These are phyloP conservation scores for Nidula microcarpa DNA, from an alignment of 768 basidiomycete genomes.

Conservation along the genomic window DNA sequence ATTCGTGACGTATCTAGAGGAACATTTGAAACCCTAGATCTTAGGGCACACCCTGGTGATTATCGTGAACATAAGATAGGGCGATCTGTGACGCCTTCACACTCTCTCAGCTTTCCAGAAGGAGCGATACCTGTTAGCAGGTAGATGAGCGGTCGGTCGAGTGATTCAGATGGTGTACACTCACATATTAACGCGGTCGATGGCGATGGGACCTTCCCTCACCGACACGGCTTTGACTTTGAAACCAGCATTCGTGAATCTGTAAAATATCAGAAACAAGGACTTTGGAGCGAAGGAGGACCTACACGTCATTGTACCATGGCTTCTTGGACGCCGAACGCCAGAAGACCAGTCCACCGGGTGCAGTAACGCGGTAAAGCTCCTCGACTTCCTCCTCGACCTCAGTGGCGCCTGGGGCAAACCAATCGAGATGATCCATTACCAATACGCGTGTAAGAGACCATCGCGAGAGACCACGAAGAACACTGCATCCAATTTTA, in stretches of 20 bases:
- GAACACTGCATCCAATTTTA: slow-evolving; percentile 15
- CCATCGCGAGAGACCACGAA: slow-evolving; percentile 25
- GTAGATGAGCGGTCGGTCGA: not conserved
- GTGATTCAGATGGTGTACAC: not conserved
- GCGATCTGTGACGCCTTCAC: not conserved
- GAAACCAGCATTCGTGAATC: slow-evolving; percentile 54
- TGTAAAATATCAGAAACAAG: slow-evolving; percentile 7
- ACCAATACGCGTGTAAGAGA: slow-evolving; percentile 62
- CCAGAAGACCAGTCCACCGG: slow-evolving; percentile 64
- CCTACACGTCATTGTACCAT: slow-evolving; percentile 57
- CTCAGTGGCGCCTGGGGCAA: slow-evolving; percentile 42
- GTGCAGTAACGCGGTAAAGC: slow-evolving; percentile 51
- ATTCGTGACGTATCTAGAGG: slow-evolving; percentile 71
- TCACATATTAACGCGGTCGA: slow-evolving; percentile 73
- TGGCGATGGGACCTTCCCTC: slow-evolving; percentile 45
- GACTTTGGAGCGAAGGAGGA: not conserved
- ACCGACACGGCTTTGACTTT: slow-evolving; percentile 47
- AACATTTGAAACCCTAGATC: slow-evolving; percentile 48
- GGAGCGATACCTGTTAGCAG: slow-evolving; percentile 26
- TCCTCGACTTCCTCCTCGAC: slow-evolving; percentile 52
- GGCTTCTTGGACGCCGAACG: slow-evolving; percentile 60
- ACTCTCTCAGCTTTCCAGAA: slow-evolving; percentile 23
- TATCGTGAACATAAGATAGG: no score
- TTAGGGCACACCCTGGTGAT: no score
- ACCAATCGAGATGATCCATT: slow-evolving; percentile 73